A percentile compares a stretch with the other conserved stretches of the same genome.
Evolutionary conservation across 108 stramenopile species (phyloP).

Genomic region (Cyclotella atomus): DNA sequence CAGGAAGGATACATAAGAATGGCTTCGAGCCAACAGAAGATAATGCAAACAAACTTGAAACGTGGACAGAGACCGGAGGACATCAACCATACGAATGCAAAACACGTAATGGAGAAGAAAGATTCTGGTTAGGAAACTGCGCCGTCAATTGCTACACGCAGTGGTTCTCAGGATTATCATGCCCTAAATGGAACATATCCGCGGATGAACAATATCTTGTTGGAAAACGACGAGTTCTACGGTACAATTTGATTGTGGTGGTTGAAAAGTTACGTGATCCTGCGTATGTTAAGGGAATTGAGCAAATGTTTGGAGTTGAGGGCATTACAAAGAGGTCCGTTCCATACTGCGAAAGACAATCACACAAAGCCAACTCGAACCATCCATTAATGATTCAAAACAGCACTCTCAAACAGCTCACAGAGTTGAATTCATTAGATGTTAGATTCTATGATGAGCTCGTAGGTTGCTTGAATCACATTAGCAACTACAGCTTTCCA

Average conservation of each 20-base stretch:
- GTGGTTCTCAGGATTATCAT: constrained; percentile 47
- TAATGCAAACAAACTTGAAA: constrained; percentile 41
- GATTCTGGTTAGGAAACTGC: constrained; percentile 32
- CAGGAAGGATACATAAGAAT: neutral
- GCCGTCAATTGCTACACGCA: constrained; percentile 56
- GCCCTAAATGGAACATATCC: constrained; percentile 33
- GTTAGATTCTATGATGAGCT: constrained; percentile 36
- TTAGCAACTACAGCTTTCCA: constrained; percentile 2
- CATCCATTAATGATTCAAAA: constrained; percentile 36
- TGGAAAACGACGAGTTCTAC: constrained; percentile 34
- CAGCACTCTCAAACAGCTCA: constrained; percentile 21
- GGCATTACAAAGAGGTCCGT: constrained; percentile 14
- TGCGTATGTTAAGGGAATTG: constrained; percentile 37
- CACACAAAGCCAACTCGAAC: constrained; percentile 33
- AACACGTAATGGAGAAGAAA: neutral
- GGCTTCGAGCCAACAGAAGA: constrained; percentile 37
- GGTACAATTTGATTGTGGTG: constrained; percentile 49
- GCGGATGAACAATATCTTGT: constrained; percentile 26
- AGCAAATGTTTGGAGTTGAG: constrained; percentile 44
- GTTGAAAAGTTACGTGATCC: constrained; percentile 47
- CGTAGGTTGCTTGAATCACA: constrained; percentile 13
- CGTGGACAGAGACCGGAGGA: constrained; percentile 44
- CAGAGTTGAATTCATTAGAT: constrained; percentile 34
- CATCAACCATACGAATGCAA: constrained; percentile 16
- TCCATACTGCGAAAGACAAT: constrained; percentile 33